Base-by-base conservation (phyloP, 2,329 filamentous ascomycete genomes). In the Claviceps lovelessii region DNA sequence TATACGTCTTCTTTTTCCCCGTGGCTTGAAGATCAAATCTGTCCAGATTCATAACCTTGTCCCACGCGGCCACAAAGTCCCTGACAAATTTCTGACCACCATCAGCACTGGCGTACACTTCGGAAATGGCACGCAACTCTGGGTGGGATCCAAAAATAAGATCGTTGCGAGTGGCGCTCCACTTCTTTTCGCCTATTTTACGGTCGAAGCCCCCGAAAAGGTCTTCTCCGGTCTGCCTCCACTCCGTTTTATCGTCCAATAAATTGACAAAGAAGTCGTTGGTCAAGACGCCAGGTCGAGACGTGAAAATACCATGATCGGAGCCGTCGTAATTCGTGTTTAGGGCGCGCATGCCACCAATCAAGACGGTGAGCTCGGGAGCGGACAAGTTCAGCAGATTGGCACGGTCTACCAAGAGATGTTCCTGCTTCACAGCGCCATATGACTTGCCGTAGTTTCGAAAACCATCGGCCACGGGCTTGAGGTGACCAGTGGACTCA, bases 191-290 rank as follows among this genome's bases (percentile, higher is more conserved):
- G 53, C 83, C 83, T 17, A 76, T 78, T 73, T 82, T 82, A 67
- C 80, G 81, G 71, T 88, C 83, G 15, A 70, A 63, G 41, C 83
- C 85, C 58, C 81, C 77, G 67, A 78, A 89, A 52, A 75, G 54
- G 61, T 88, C 84, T 39, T 70, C 65, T 54, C 68, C 70, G n/a
- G 70, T 69, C 23, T 62, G 42, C 61, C 61, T 62, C 86, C 86
- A 90, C 28, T 70, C 73, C 7, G 78, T 86, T 67, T 70, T 72
- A 62, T 76, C 79, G 63, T 88, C 85, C 29, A 90, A 78, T 1
- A 90, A 75, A 72, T 90, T 89, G 69, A 87, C 78, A 64, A 90
- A 90, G 77, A 88, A 90, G 72, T 90, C 86, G 69, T 86, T 89
- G 64, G 81, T 86, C 62, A 90, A 75, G 61, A 79, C 70, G 46